Conservation (phyloP, 2,329 filamentous ascomycete genomes). For the Neurospora sp. region DNA sequence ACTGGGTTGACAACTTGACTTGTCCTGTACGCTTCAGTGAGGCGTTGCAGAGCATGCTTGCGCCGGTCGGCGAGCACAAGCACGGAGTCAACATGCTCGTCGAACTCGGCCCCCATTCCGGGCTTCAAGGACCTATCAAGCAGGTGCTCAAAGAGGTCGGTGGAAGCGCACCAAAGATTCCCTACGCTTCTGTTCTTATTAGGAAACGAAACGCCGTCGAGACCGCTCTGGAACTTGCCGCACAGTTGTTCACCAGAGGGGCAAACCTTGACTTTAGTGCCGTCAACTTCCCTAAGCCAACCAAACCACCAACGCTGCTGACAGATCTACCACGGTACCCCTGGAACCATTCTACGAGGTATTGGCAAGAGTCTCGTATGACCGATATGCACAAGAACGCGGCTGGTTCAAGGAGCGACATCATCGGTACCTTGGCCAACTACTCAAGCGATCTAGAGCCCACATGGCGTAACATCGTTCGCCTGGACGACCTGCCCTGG, state of each 20-base stretch:
- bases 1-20: slow-evolving; percentile 28
- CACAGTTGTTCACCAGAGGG: slow-evolving; percentile 35
- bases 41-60: slow-evolving; percentile 29
- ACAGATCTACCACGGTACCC: slow-evolving; percentile 37
- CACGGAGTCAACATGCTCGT: slow-evolving; percentile 32
- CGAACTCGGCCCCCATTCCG: slow-evolving; percentile 41
- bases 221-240: slow-evolving; percentile 32
- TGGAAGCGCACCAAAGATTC: slow-evolving; percentile 30
- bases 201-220: slow-evolving; percentile 41
- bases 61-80: slow-evolving; percentile 25
- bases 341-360: slow-evolving; percentile 35
- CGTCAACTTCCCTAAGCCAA: slow-evolving; percentile 34
- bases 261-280: slow-evolving; percentile 31
- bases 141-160: slow-evolving; percentile 37
- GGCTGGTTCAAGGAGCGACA: slow-evolving; percentile 30
- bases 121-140: slow-evolving; percentile 39
- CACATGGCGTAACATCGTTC: slow-evolving; percentile 38
- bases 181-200: slow-evolving; percentile 36
- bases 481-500: slow-evolving; percentile 43
- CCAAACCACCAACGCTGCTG: slow-evolving; percentile 26
- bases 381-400: slow-evolving; percentile 32
- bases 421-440: slow-evolving; percentile 35
- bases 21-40: slow-evolving; percentile 29
- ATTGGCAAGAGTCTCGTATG: slow-evolving; percentile 38
- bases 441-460: slow-evolving; percentile 35